Evolutionary conservation across 78 protist species (phyloP), one percentile per base, ranked within the genome.

Genomic region (Dictyostelium citrinum): DNA sequence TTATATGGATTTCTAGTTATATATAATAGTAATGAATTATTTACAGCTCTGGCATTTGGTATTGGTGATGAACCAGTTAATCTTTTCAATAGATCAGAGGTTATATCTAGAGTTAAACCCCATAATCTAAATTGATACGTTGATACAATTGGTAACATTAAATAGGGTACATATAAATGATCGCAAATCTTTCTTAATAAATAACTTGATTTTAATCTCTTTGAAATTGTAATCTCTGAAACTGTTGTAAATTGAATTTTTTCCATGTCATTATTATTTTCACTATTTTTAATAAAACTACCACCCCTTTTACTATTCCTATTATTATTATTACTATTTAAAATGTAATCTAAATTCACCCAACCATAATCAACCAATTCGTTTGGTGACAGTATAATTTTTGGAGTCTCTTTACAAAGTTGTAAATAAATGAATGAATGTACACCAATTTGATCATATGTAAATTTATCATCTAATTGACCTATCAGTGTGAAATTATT

Each of bases 281-380:
- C 16, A 43, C 9, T 39, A 39, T 4, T 39, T 39, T 17, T 24
- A 45, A 0, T 45, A 45, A 0, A 0, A 45, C 12, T 45, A 45
- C 8, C 8, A 45, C n/a, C n/a, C n/a, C n/a, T 61, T 22, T 24
- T 61, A 24, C 24, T 24, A 61, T 61, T 61, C 2, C 10, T 64
- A 24, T 27, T 27, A 12, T 27, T 24, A 12, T 64, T 61, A 9
- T 24, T 2, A 22, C 27, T 61, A 24, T 61, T 61, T 61, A 64
- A 27, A 55, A 78, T 45, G 29, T 27, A 33, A 49, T 88, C 81
- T 3, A 88, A 11, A 68, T 67, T 58, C 2, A 88, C 82, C 93
- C 93, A 88, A n/a, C 85, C 81, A 64, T 22, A 78, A 78, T 88
- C 85, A 33, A 55, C 82, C 24, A 88, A 46, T 68, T 88, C 93